These are phyloP conservation scores for Quercus mongolica DNA, from an alignment of 306 rosid genomes.

Conservation along the genomic window DNA sequence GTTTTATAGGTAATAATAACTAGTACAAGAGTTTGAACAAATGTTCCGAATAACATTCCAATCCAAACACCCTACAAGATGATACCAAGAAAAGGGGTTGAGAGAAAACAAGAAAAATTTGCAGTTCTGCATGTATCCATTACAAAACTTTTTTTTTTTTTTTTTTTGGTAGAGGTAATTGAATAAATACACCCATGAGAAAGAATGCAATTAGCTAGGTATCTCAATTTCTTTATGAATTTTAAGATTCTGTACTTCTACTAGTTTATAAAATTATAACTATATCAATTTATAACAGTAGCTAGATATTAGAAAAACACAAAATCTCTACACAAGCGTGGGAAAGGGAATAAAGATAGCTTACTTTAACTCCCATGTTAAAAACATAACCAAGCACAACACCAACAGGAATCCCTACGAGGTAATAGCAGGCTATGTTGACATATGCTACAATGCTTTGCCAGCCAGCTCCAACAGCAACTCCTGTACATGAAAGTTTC, in stretches of 20 bases:
- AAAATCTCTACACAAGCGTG: too few relatives aligned
- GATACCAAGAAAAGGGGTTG: not conserved
- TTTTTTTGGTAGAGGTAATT: too few relatives aligned
- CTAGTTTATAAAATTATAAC: too few relatives aligned
- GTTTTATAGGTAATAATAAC: constrained; percentile 40
- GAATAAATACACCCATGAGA: too few relatives aligned
- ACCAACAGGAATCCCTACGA: constrained; percentile 53
- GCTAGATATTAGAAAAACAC: not conserved
- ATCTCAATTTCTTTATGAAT: too few relatives aligned
- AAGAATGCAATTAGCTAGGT: too few relatives aligned
- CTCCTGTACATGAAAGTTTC: constrained; percentile 24
- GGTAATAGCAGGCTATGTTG: constrained; percentile 52
- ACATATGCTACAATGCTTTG: constrained; percentile 56
- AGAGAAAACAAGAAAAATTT: too few relatives aligned
- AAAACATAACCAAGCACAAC: constrained; percentile 32
- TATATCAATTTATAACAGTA: too few relatives aligned
- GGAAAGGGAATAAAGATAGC: not conserved
- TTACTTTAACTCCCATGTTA: constrained; percentile 39
- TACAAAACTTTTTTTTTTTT: not conserved
- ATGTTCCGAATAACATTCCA: constrained; percentile 61
- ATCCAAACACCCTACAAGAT: constrained; percentile 57
- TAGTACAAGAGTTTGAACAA: constrained; percentile 50
- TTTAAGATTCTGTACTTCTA: too few relatives aligned
- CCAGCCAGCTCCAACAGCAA: constrained; percentile 65
- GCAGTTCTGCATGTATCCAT: not conserved